A percentile compares a stretch with the other conserved stretches of the same genome.
These are phyloP conservation scores for Prunella vulgaris DNA, from an alignment of 257 asterid genomes.

Conservation along the genomic window DNA sequence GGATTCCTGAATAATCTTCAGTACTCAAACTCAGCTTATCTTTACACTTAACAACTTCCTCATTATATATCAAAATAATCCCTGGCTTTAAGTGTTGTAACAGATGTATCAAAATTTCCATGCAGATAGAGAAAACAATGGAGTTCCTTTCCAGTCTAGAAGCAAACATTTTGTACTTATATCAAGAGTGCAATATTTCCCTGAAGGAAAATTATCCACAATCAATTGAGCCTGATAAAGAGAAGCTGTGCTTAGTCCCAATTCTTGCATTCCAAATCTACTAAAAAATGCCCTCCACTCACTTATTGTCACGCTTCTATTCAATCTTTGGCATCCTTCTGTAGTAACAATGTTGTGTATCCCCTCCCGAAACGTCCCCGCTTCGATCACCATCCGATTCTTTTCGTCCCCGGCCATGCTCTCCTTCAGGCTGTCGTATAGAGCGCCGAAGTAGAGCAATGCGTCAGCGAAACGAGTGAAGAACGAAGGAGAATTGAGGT, in stretches of 20 bases:
- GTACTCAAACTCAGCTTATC: too few species aligned
- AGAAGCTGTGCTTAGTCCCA: background rate
- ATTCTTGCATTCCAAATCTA: background rate
- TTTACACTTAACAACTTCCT: too few species aligned
- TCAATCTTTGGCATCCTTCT: background rate
- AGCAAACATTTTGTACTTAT: background rate
- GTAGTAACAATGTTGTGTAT: background rate
- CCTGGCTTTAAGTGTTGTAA: too few species aligned
- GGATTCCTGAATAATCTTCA: too few species aligned
- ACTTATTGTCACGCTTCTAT: background rate
- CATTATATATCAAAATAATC: too few species aligned
- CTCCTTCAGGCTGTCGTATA: background rate
- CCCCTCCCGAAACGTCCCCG: background rate
- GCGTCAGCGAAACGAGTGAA: background rate
- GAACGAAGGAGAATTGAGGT: background rate
- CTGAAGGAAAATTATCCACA: background rate
- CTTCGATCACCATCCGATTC: background rate
- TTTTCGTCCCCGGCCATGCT: background rate
- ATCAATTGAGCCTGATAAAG: background rate
- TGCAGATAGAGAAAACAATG: background rate
- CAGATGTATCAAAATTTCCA: too few species aligned
- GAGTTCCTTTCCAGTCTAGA: background rate
- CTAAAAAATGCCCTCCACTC: background rate
- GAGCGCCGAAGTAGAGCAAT: background rate
- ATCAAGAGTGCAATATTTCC: background rate